Percentiles rank a stretch among this genome's conserved stretches.
Conservation (phyloP, 768 basidiomycete genomes). For the Candolleomyces eurysporus region DNA sequence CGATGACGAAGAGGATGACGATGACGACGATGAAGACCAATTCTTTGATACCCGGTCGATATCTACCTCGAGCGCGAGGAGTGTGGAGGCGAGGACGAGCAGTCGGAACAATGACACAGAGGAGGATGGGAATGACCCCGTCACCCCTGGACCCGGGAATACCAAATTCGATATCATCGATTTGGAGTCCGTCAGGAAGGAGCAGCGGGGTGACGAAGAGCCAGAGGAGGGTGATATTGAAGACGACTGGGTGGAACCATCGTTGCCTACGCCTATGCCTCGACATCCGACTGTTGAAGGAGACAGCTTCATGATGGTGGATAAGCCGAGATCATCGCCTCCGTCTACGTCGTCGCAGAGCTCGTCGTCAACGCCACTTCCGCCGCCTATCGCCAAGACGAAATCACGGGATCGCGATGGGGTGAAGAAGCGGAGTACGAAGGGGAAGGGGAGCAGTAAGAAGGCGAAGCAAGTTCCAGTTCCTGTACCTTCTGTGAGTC, state of each 20-base stretch:
- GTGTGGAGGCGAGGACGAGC: conserved; percentile 32
- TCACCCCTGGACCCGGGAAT: conserved; percentile 59
- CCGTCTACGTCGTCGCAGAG: conserved; percentile 7
- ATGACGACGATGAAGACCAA: conserved; percentile 44
- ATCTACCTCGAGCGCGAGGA: conserved; percentile 39
- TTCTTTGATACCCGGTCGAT: conserved; percentile 50
- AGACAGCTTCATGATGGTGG: conserved; percentile 2
- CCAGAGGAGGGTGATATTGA: conserved; percentile 50
- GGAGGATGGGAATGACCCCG: conserved; percentile 67
- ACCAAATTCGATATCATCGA: conserved; percentile 34
- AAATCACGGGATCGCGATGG: conserved; percentile 11
- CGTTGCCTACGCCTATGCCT: conserved; percentile 35
- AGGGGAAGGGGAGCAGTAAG: conserved; percentile 21
- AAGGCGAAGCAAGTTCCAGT: conserved; percentile 36
- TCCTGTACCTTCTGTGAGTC: conserved; percentile 41
- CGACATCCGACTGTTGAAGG: background rate
- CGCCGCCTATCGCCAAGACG: conserved; percentile 9
- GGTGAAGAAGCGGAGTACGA: conserved; percentile 16
- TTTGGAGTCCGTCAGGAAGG: conserved; percentile 34
- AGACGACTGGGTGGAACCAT: conserved; percentile 71
- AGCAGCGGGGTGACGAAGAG: conserved; percentile 40
- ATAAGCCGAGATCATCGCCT: background rate
- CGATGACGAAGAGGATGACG: conserved; percentile 27
- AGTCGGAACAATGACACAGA: conserved; percentile 66
- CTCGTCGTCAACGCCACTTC: background rate